Conservation (phyloP, 192 early-diverging fungal species). For the Gigaspora rosea region DNA sequence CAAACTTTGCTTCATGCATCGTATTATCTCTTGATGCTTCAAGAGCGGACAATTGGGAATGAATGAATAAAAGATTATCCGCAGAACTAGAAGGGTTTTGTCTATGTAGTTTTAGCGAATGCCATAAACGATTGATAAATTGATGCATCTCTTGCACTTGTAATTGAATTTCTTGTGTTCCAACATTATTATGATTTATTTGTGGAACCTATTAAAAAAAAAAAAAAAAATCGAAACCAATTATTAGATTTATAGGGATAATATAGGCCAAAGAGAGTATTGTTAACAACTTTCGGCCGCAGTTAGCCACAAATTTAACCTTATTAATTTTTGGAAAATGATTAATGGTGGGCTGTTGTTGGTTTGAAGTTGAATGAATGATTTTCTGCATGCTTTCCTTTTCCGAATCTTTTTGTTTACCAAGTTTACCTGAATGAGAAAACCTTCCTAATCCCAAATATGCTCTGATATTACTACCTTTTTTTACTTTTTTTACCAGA, state of each 20-base stretch:
- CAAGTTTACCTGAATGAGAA: too few relatives aligned
- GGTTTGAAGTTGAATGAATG: too few relatives aligned
- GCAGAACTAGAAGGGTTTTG: slow-evolving; percentile 65
- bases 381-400: too few relatives aligned
- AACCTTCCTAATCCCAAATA: too few relatives aligned
- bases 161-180: slow-evolving; percentile 79
- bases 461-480: too few relatives aligned
- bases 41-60: slow-evolving; percentile 84
- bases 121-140: slow-evolving; percentile 69
- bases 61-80: slow-evolving; percentile 82
- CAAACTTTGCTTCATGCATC: slow-evolving; percentile 66
- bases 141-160: slow-evolving; percentile 87
- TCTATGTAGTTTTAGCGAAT: slow-evolving; percentile 69
- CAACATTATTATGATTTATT: slow-evolving; percentile 91
- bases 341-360: too few relatives aligned
- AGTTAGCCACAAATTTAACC: too few relatives aligned
- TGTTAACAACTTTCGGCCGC: too few relatives aligned
- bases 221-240: neutral
- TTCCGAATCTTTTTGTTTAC: too few relatives aligned
- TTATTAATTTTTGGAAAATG: too few relatives aligned
- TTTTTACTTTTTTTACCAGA: too few relatives aligned
- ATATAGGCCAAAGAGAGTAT: too few relatives aligned
- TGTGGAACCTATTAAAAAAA: slow-evolving; percentile 68
- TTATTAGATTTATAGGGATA: neutral
- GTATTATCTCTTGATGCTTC: slow-evolving; percentile 86